phyloP scores from a whole-genome alignment of 2,329 filamentous ascomycete species.

The Leptosphaerulina australis region DNA sequence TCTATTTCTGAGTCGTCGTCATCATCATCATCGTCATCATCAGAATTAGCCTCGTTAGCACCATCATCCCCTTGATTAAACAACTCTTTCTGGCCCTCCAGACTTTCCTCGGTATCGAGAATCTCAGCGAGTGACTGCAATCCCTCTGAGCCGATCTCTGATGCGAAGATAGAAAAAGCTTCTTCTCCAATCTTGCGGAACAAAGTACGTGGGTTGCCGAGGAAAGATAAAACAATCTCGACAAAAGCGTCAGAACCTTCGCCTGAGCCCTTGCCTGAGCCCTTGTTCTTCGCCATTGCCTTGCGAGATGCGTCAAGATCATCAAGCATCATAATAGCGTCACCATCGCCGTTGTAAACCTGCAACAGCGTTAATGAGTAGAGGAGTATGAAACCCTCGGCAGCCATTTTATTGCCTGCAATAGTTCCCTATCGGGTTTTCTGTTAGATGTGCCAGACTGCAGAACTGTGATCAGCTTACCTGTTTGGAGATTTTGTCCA shows the following conservation, averaged over 20 bases:
- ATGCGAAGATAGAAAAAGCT: conserved; percentile 82
- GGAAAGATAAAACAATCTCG: conserved; percentile 88
- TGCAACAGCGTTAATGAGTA: conserved; percentile 86
- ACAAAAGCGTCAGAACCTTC: conserved; percentile 60
- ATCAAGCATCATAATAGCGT: conserved; percentile 80
- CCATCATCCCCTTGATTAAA: conserved; percentile 67
- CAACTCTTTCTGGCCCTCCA: conserved; percentile 82
- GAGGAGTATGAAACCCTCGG: conserved; percentile 75
- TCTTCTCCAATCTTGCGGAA: conserved; percentile 86
- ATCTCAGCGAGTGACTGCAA: conserved; percentile 72
- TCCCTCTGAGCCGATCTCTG: conserved; percentile 73
- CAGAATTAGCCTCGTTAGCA: conserved; percentile 51
- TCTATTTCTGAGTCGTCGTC: conserved; percentile 54
- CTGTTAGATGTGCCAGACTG: conserved; percentile 12
- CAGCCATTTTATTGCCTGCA: conserved; percentile 43
- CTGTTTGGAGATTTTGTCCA: conserved; percentile 39
- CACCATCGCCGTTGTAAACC: conserved; percentile 86
- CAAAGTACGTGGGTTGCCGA: conserved; percentile 81
- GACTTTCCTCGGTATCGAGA: conserved; percentile 77
- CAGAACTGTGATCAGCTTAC: conserved; percentile 9
- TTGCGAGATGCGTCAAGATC: conserved; percentile 80
- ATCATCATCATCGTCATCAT: conserved; percentile 56
- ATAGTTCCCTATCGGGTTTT: conserved; percentile 26
- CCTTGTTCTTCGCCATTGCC: conserved; percentile 57
- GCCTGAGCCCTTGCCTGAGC: conserved; percentile 31